phyloP scores from a whole-genome alignment of 176 grass and related monocot genomes.

The Eleusine indica region DNA sequence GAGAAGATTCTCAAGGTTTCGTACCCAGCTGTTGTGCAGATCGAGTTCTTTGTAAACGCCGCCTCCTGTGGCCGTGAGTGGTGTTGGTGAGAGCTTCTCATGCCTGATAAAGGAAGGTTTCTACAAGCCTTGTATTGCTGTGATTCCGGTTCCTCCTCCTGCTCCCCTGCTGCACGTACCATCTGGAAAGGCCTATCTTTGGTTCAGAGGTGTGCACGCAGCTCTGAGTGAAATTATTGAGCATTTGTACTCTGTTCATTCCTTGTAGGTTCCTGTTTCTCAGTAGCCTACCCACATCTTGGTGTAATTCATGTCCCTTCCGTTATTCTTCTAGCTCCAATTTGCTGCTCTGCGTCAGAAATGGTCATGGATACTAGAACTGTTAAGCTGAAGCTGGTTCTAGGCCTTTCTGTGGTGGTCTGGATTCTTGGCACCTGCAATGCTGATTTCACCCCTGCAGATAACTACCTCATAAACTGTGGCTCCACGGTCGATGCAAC shows the following conservation, averaged over 20 bases:
- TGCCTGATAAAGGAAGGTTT: constrained; percentile 20
- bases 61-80: neutral
- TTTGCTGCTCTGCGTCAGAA: neutral
- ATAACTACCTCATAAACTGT: constrained; percentile 83
- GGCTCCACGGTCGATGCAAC: constrained; percentile 51
- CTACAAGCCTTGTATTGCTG: neutral
- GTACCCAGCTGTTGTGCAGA: constrained; percentile 27
- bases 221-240: neutral
- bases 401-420: constrained; percentile 26
- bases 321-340: neutral
- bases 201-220: neutral
- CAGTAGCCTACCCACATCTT: neutral
- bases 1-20: neutral
- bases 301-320: neutral
- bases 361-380: constrained; percentile 21
- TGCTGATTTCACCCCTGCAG: constrained; percentile 71
- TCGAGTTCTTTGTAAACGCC: constrained; percentile 19
- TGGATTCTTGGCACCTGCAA: constrained; percentile 37
- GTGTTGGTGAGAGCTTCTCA: neutral
- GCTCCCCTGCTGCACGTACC: neutral
- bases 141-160: neutral
- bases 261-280: neutral
- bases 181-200: neutral
- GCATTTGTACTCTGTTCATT: neutral
- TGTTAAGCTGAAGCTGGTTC: neutral